Evolutionary conservation across 306 rosid species (phyloP).

Genomic region (Pterocarpus santalinus): DNA sequence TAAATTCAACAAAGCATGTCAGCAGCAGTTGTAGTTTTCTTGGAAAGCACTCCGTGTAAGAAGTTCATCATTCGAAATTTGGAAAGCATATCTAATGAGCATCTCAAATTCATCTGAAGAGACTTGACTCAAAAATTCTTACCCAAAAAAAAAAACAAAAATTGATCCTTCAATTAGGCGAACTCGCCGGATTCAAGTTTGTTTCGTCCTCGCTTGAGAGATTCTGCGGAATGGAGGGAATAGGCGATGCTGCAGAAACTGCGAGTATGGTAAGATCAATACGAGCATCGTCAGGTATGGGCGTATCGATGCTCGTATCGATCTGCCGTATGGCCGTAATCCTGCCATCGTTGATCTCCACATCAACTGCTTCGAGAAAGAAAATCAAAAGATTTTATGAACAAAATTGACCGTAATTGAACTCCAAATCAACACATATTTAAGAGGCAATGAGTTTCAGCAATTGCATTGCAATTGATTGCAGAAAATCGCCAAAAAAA

Average conservation of each 20-base stretch:
- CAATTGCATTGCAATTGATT: background rate
- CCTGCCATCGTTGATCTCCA: conserved; percentile 53
- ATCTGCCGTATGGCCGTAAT: conserved; percentile 47
- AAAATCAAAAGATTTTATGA: background rate
- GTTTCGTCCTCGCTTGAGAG: conserved; percentile 44
- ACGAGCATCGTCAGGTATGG: conserved; percentile 44
- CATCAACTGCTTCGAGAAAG: conserved; percentile 54
- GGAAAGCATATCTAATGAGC: background rate
- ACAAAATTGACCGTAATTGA: conserved; percentile 24
- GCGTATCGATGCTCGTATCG: conserved; percentile 9
- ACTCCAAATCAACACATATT: background rate
- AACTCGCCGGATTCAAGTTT: conserved; percentile 43
- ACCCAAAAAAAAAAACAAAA: background rate
- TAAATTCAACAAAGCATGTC: conserved; percentile 42
- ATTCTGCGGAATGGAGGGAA: conserved; percentile 53
- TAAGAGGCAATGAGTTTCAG: background rate
- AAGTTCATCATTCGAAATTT: conserved; percentile 23
- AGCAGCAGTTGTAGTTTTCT: conserved; percentile 21
- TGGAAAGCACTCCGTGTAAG: conserved; percentile 39
- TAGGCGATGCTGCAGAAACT: conserved; percentile 52
- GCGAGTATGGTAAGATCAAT: conserved; percentile 58
- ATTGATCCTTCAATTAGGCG: conserved; percentile 42
- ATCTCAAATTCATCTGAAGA: conserved; percentile 5
- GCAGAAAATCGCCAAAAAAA: too few relatives aligned
- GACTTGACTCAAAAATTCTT: conserved; percentile 16